These are phyloP conservation scores for Xenoacremonium recifei DNA, from an alignment of 2,329 filamentous ascomycete species.

Conservation along the genomic window DNA sequence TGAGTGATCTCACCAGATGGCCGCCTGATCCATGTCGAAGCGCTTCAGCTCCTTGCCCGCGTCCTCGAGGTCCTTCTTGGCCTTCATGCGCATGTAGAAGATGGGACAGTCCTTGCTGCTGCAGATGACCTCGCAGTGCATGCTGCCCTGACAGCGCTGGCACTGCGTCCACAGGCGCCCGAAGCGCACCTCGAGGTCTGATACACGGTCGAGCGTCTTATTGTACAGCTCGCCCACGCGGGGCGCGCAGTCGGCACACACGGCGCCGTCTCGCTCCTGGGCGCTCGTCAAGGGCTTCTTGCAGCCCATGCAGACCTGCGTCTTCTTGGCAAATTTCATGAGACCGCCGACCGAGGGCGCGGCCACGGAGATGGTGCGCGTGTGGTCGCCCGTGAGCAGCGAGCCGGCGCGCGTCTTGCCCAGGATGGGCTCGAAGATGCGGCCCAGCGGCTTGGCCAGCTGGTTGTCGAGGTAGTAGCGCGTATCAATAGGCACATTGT, in stretches of 20 bases:
- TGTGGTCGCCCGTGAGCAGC: conserved; percentile 89
- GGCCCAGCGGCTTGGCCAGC: conserved; percentile 85
- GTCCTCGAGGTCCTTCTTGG: conserved; percentile 98
- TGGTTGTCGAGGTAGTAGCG: conserved; percentile 99
- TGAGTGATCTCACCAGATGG: conserved; percentile 47
- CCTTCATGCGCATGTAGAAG: conserved; percentile 99
- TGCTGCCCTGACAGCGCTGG: conserved; percentile 93
- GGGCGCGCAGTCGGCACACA: conserved; percentile 82
- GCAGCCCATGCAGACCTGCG: conserved; percentile 97
- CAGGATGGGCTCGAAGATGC: conserved; percentile 97
- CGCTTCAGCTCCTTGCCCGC: conserved; percentile 83
- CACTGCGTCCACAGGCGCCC: conserved; percentile 96
- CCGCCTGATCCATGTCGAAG: conserved; percentile 83
- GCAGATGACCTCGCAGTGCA: conserved; percentile 98
- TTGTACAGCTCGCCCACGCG: conserved; percentile 91
- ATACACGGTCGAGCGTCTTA: conserved; percentile 82
- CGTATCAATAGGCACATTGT: conserved; percentile 97
- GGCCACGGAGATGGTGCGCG: conserved; percentile 88
- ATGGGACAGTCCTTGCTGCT: conserved; percentile 95
- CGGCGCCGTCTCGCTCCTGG: conserved; percentile 78
- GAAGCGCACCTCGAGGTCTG: conserved; percentile 90
- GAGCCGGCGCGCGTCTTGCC: conserved; percentile 88
- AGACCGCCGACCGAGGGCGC: conserved; percentile 88
- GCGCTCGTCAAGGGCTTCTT: conserved; percentile 88
- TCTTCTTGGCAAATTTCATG: conserved; percentile 99